phyloP scores from a whole-genome alignment of 352 stramenopile genomes.

The Pythium periplocum region DNA sequence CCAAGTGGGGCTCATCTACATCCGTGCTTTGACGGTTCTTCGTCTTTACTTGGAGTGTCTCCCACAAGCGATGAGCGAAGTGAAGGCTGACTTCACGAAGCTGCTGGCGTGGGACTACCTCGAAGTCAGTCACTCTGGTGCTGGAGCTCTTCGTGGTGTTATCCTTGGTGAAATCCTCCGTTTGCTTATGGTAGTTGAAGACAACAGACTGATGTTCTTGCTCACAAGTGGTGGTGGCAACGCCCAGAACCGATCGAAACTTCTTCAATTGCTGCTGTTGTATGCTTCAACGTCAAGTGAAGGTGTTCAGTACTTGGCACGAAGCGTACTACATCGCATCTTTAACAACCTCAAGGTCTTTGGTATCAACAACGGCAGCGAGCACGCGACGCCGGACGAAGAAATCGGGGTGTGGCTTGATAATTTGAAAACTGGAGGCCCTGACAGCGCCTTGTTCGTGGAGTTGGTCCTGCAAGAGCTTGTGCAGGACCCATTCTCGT shows the following conservation, averaged over 20 bases:
- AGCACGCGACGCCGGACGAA: slow-evolving; percentile 21
- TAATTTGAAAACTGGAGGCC: slow-evolving; percentile 33
- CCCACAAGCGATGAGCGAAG: slow-evolving; percentile 65
- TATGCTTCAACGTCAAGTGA: slow-evolving; percentile 35
- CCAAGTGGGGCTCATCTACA: slow-evolving; percentile 51
- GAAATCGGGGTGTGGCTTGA: slow-evolving; percentile 69
- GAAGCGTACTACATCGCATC: slow-evolving; percentile 46
- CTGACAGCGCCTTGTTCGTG: slow-evolving; percentile 12
- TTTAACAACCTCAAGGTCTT: slow-evolving; percentile 55
- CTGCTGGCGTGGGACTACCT: slow-evolving; percentile 58
- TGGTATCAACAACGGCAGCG: slow-evolving; percentile 21
- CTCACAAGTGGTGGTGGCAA: slow-evolving; percentile 20
- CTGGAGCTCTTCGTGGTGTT: slow-evolving; percentile 32
- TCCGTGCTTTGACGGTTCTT: slow-evolving; percentile 68
- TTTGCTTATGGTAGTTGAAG: slow-evolving; percentile 58
- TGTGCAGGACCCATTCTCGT: slow-evolving; percentile 18
- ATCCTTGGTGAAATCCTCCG: slow-evolving; percentile 70
- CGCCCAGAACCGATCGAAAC: slow-evolving; percentile 31
- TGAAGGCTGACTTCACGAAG: slow-evolving; percentile 85
- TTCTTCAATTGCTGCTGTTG: slow-evolving; percentile 61
- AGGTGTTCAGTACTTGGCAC: slow-evolving; percentile 33
- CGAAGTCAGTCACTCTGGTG: slow-evolving; percentile 14
- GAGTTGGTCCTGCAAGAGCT: slow-evolving; percentile 18
- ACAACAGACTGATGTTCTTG: slow-evolving; percentile 52
- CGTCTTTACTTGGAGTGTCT: slow-evolving; percentile 72